phyloP scores from a whole-genome alignment of 495 filamentous ascomycete genomes.

The Daldinia concentrica region DNA sequence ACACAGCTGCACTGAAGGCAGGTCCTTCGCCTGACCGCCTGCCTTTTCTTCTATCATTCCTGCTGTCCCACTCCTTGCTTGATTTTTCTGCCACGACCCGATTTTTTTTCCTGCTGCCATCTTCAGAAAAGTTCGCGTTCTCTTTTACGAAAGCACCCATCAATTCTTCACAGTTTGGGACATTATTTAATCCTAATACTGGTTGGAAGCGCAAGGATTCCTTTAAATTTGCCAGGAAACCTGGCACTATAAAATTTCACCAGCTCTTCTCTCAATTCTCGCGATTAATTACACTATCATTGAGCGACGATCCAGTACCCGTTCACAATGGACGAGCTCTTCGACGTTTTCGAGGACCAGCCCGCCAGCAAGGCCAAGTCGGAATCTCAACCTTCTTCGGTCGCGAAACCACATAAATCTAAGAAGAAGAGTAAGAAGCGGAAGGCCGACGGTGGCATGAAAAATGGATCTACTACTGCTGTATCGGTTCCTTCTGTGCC shows the following conservation, averaged over 20 bases:
- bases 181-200: neutral
- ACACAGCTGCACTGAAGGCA: neutral
- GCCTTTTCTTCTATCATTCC: constrained; percentile 3
- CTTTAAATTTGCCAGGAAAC: neutral
- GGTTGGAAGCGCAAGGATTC: neutral
- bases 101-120: constrained; percentile 23
- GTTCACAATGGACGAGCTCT: constrained; percentile 77
- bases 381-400: constrained; percentile 51
- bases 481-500: constrained; percentile 39
- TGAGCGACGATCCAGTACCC: neutral
- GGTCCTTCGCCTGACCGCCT: constrained; percentile 33
- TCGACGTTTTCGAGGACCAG: constrained; percentile 80
- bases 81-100: constrained; percentile 38
- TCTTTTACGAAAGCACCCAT: constrained; percentile 3
- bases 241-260: neutral
- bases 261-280: neutral
- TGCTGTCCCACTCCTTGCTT: constrained; percentile 21
- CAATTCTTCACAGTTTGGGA: neutral
- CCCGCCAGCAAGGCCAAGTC: constrained; percentile 52
- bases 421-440: constrained; percentile 78
- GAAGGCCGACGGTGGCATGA: constrained; percentile 79
- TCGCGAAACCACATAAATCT: constrained; percentile 46
- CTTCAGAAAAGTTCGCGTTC: constrained; percentile 23
- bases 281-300: neutral
- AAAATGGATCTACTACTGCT: constrained; percentile 58